Evolutionary conservation across 306 rosid genomes (phyloP).

Genomic region (Oemleria cerasiformis): DNA sequence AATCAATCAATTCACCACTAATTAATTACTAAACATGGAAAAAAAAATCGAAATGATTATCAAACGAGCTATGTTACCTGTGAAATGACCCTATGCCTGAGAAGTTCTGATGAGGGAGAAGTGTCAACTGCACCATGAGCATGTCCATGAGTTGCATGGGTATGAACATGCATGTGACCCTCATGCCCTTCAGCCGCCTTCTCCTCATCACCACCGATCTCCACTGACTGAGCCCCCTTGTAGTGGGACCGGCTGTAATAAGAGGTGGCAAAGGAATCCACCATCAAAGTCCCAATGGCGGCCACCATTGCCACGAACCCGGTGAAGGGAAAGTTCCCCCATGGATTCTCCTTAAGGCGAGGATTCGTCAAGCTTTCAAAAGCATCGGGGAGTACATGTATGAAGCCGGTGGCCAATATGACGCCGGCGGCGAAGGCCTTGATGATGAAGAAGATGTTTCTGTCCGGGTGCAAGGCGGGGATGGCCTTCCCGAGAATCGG

Average conservation of each 20-base stretch:
- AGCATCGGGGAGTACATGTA: slow-evolving; percentile 76
- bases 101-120: slow-evolving; percentile 32
- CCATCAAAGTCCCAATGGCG: slow-evolving; percentile 68
- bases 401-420: slow-evolving; percentile 68
- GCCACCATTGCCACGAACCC: slow-evolving; percentile 87
- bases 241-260: slow-evolving; percentile 36
- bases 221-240: not conserved
- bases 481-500: slow-evolving; percentile 59
- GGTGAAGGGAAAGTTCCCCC: slow-evolving; percentile 68
- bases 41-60: not conserved
- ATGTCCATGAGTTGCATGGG: slow-evolving; percentile 73
- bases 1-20: not conserved
- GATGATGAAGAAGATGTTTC: slow-evolving; percentile 46
- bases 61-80: slow-evolving; percentile 37
- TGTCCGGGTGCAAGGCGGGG: slow-evolving; percentile 57
- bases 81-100: slow-evolving; percentile 64
- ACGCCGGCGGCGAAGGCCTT: slow-evolving; percentile 86
- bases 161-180: slow-evolving; percentile 51
- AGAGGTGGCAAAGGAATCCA: slow-evolving; percentile 68
- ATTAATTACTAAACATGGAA: not conserved
- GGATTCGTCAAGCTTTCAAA: slow-evolving; percentile 46
- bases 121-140: slow-evolving; percentile 44
- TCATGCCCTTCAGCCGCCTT: slow-evolving; percentile 25
- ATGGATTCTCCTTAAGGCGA: slow-evolving; percentile 42
- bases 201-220: slow-evolving; percentile 32